phyloP scores from a whole-genome alignment of 192 early-diverging fungal species.

The Backusella westeae region DNA sequence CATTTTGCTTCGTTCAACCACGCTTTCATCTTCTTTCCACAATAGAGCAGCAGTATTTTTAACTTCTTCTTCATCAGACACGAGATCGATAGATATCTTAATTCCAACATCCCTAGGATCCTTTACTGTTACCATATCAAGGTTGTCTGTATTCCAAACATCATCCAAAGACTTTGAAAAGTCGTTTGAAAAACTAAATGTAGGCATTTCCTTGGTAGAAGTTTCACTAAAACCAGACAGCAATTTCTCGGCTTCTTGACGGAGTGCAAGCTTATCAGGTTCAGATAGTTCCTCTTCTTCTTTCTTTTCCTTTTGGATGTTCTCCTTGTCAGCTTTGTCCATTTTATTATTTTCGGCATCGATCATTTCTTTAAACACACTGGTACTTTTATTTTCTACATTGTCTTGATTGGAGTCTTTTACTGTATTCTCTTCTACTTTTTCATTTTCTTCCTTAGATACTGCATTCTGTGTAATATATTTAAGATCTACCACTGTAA shows the following conservation, averaged over 20 bases:
- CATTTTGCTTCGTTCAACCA: constrained; percentile 38
- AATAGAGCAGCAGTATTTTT: constrained; percentile 20
- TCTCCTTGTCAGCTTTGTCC: not conserved
- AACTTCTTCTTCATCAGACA: not conserved
- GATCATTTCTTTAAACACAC: not conserved
- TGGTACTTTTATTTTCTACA: not conserved
- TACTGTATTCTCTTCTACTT: not conserved
- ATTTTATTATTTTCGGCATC: not conserved
- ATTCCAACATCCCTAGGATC: constrained; percentile 4
- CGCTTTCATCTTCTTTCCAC: constrained; percentile 40
- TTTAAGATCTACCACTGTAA: not conserved
- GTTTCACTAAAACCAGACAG: not conserved
- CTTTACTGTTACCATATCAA: not conserved
- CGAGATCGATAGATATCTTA: not conserved
- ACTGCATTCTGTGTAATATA: not conserved
- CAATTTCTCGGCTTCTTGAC: not conserved
- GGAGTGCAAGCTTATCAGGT: not conserved
- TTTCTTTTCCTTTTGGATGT: not conserved
- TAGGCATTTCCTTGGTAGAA: not conserved
- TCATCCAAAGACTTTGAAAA: constrained; percentile 22
- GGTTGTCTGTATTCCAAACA: not conserved
- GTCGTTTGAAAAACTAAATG: not conserved
- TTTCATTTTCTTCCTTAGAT: not conserved
- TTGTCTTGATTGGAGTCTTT: not conserved
- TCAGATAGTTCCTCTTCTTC: constrained; percentile 6